These are phyloP conservation scores for Leishmania guyanensis DNA, from an alignment of 208 protist genomes.

Conservation along the genomic window DNA sequence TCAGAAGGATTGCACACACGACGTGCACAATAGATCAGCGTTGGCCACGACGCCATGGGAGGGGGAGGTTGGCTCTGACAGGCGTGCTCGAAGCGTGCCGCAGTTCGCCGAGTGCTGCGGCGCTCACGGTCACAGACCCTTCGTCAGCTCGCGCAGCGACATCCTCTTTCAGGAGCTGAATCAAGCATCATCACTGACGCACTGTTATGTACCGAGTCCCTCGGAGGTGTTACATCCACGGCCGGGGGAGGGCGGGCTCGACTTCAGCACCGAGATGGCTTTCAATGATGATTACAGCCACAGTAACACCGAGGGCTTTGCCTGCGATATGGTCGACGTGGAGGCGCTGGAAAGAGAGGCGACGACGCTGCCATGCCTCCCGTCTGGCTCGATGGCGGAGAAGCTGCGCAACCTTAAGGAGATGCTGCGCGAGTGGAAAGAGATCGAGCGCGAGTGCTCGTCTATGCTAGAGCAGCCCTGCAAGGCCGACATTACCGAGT, in stretches of 20 bases:
- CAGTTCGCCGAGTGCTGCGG: background rate
- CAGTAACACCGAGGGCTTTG: background rate
- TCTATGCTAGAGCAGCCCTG: constrained; percentile 22
- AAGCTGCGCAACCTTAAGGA: constrained; percentile 32
- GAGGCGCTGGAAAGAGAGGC: background rate
- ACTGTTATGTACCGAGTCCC: background rate
- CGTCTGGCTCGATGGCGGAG: constrained; percentile 13
- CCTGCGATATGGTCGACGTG: background rate
- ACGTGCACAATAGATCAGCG: background rate
- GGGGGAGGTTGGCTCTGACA: background rate
- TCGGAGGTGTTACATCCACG: background rate
- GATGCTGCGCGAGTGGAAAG: constrained; percentile 53
- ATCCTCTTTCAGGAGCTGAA: constrained; percentile 18
- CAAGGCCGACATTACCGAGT: constrained; percentile 3
- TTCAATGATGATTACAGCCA: background rate
- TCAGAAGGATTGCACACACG: background rate
- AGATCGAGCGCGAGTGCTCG: constrained; percentile 40
- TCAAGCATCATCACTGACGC: background rate
- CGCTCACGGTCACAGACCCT: background rate
- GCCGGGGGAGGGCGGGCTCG: background rate
- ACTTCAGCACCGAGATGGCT: background rate
- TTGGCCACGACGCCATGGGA: background rate
- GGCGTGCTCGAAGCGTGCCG: background rate
- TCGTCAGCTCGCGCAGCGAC: constrained; percentile 8
- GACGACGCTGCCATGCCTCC: background rate